These are phyloP conservation scores for Leccinum obscurum DNA, from an alignment of 768 basidiomycete genomes.

Conservation along the genomic window DNA sequence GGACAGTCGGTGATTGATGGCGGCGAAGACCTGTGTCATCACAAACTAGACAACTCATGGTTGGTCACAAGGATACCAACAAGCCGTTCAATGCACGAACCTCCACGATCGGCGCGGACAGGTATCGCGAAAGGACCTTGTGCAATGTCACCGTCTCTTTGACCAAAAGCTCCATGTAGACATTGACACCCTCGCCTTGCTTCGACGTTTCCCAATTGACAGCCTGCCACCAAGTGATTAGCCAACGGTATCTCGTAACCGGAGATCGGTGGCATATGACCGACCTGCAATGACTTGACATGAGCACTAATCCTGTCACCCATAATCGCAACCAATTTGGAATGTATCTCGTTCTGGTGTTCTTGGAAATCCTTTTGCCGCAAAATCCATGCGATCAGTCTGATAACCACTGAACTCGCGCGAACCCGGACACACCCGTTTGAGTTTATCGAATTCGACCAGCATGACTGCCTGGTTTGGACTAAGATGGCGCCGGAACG, in stretches of 20 bases:
- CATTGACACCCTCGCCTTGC: slow-evolving; percentile 64
- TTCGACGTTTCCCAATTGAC: slow-evolving; percentile 76
- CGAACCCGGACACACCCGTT: slow-evolving; percentile 63
- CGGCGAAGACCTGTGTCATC: slow-evolving; percentile 92
- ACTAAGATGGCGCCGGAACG: slow-evolving; percentile 89
- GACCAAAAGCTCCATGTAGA: slow-evolving; percentile 91
- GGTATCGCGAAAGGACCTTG: slow-evolving; percentile 92
- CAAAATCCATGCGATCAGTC: slow-evolving; percentile 5
- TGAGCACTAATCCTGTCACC: slow-evolving; percentile 88
- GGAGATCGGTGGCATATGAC: slow-evolving; percentile 17
- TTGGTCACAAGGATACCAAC: slow-evolving; percentile 16
- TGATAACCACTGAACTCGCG: neutral
- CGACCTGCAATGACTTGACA: slow-evolving; percentile 77
- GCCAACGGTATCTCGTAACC: slow-evolving; percentile 2
- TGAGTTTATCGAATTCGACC: slow-evolving; percentile 97
- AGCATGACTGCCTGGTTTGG: slow-evolving; percentile 96
- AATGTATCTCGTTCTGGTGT: slow-evolving; percentile 98
- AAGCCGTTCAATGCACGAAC: slow-evolving; percentile 39
- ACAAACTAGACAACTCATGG: slow-evolving; percentile 58
- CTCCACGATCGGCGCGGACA: slow-evolving; percentile 78
- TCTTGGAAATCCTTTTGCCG: slow-evolving; percentile 87
- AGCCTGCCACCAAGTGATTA: slow-evolving; percentile 41
- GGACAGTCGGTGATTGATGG: slow-evolving; percentile 86
- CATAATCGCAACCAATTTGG: slow-evolving; percentile 98
- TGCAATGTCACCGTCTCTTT: slow-evolving; percentile 96